Evolutionary conservation across 169 alveolate genomes (phyloP).

Genomic region (Cryptosporidium sp.): DNA sequence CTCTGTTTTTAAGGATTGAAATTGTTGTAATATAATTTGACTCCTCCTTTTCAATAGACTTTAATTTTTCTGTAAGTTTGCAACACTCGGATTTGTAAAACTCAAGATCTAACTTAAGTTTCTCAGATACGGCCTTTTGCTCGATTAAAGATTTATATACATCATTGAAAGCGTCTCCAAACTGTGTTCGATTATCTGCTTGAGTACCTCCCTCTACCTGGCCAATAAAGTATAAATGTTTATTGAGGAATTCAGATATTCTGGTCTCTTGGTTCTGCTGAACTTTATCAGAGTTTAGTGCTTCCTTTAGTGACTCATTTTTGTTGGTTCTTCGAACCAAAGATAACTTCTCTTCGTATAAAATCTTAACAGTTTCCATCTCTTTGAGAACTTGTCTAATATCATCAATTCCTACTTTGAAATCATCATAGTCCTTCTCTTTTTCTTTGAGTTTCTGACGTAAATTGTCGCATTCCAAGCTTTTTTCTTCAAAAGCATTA

Average conservation of each 20-base stretch:
- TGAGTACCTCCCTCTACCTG: too few species aligned
- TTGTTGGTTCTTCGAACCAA: constrained; percentile 15
- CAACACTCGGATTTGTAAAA: constrained; percentile 21
- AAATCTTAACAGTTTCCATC: constrained; percentile 27
- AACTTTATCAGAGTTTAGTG: not conserved
- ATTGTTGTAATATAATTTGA: constrained; percentile 19
- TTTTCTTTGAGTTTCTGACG: constrained; percentile 15
- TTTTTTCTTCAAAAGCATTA: constrained; percentile 72
- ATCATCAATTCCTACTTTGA: constrained; percentile 19
- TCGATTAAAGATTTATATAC: not conserved
- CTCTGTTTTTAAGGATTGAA: constrained; percentile 19
- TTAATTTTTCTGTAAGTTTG: not conserved
- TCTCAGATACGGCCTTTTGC: not conserved
- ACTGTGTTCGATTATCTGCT: not conserved
- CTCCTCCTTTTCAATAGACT: not conserved
- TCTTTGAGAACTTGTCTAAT: constrained; percentile 21
- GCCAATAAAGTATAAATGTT: not conserved
- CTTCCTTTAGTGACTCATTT: not conserved
- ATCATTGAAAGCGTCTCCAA: not conserved
- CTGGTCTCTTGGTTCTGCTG: not conserved
- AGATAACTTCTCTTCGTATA: constrained; percentile 64
- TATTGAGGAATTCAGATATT: not conserved
- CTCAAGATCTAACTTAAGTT: constrained; percentile 11
- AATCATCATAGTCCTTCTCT: constrained; percentile 23
- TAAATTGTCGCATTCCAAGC: constrained; percentile 43